Evolutionary conservation across 352 stramenopile genomes (phyloP).

Genomic region (Globisporangium cylindrosporum): DNA sequence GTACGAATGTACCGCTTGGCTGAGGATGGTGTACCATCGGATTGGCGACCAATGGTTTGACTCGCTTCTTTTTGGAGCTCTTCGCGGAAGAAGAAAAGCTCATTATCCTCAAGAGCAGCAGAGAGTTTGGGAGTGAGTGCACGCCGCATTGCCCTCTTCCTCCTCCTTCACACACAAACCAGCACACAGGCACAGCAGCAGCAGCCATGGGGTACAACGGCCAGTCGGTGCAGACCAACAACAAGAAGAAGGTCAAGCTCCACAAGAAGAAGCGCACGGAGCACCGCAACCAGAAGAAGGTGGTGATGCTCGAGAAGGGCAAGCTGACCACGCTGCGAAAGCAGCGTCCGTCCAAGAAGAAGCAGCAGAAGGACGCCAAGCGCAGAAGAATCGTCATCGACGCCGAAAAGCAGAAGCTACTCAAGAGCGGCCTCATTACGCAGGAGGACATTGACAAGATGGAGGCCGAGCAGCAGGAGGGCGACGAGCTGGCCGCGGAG

Average conservation of each 20-base stretch:
- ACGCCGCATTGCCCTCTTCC: constrained; percentile 4
- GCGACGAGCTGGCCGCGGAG: constrained; percentile 25
- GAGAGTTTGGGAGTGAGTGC: constrained; percentile 1
- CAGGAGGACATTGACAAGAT: constrained; percentile 85
- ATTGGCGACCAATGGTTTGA: constrained; percentile 24
- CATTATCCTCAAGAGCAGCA: constrained; percentile 4
- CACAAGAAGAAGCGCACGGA: constrained; percentile 81
- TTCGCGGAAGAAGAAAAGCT: neutral
- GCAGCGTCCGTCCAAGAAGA: constrained; percentile 79
- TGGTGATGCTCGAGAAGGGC: constrained; percentile 55
- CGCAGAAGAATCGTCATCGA: constrained; percentile 69
- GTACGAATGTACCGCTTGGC: constrained; percentile 22
- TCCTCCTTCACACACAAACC: neutral
- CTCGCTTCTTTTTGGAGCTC: constrained; percentile 19
- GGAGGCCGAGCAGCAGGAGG: constrained; percentile 47
- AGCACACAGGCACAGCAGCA: constrained; percentile 12
- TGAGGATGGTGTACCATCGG: constrained; percentile 24
- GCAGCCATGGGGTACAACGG: constrained; percentile 45
- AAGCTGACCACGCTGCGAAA: constrained; percentile 58
- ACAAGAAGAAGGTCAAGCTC: constrained; percentile 88
- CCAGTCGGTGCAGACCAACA: constrained; percentile 71
- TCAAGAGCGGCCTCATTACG: constrained; percentile 76
- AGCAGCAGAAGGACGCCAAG: constrained; percentile 82
- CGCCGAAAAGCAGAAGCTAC: constrained; percentile 69
- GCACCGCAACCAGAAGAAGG: constrained; percentile 80